phyloP scores from a whole-genome alignment of 129 eudicot genomes.

The Flaveria robusta region DNA sequence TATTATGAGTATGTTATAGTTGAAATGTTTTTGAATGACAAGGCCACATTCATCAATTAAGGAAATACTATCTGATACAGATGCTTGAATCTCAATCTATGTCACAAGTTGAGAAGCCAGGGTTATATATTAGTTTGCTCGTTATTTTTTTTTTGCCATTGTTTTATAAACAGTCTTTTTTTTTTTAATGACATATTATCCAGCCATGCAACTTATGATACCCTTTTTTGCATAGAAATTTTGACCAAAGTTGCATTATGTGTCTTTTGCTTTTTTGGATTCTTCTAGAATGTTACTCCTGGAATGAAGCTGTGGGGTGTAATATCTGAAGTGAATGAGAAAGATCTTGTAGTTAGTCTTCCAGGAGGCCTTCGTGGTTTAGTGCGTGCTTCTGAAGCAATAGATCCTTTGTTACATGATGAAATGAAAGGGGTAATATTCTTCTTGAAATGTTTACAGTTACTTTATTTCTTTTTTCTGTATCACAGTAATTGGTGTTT shows the following conservation, averaged over 20 bases:
- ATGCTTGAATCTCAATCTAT: constrained; percentile 13
- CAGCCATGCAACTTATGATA: not conserved
- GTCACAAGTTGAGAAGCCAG: constrained; percentile 16
- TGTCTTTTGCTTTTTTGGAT: constrained; percentile 14
- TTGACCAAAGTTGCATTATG: constrained; percentile 4
- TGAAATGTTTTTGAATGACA: not conserved
- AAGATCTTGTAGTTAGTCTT: constrained; percentile 86
- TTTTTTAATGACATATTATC: constrained; percentile 7
- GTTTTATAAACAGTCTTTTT: not conserved
- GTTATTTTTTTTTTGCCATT: not conserved
- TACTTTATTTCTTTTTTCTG: not conserved
- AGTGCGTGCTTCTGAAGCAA: constrained; percentile 80
- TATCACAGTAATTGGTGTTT: constrained; percentile 2
- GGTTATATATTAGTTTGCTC: constrained; percentile 2
- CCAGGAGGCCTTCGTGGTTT: constrained; percentile 97
- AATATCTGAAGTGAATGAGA: constrained; percentile 84
- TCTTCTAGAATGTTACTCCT: constrained; percentile 70
- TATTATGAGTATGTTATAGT: not conserved
- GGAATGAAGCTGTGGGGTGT: constrained; percentile 99
- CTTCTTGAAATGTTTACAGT: constrained; percentile 6
- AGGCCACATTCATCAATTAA: constrained; percentile 10
- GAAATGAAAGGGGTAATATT: constrained; percentile 42
- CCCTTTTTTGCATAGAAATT: not conserved
- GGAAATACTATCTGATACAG: not conserved
- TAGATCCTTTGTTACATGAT: constrained; percentile 52